Evolutionary conservation across 2,329 filamentous ascomycete genomes (phyloP).

Genomic region (Eurotiales sp.): DNA sequence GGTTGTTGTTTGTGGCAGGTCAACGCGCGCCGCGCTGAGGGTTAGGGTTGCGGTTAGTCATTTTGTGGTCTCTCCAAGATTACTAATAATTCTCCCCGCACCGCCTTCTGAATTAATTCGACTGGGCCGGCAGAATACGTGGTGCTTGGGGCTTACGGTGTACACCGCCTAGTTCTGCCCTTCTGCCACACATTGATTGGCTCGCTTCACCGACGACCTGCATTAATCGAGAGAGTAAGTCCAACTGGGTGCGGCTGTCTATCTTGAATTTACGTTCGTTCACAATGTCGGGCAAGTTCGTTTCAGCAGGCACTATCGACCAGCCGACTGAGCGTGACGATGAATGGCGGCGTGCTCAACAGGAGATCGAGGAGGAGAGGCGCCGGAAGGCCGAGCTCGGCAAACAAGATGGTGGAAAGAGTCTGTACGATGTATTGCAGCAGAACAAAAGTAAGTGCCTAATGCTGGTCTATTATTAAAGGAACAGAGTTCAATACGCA

Average conservation of each 20-base stretch:
- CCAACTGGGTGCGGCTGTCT: too few species aligned
- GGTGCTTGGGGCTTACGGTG: too few species aligned
- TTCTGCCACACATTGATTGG: conserved; percentile 3
- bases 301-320: conserved; percentile 42
- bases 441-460: conserved; percentile 47
- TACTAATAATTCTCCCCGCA: too few species aligned
- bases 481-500: not conserved
- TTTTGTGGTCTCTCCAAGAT: too few species aligned
- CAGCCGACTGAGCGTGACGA: conserved; percentile 38
- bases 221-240: too few species aligned
- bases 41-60: too few species aligned
- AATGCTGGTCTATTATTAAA: not conserved
- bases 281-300: conserved; percentile 45
- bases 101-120: too few species aligned
- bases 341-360: conserved; percentile 41
- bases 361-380: conserved; percentile 46
- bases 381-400: conserved; percentile 44
- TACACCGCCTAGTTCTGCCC: conserved; percentile 17
- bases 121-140: too few species aligned
- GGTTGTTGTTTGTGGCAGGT: too few species aligned
- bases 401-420: conserved; percentile 52
- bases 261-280: not conserved
- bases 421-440: conserved; percentile 47
- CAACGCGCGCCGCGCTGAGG: too few species aligned
- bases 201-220: too few species aligned